Base-by-base conservation (phyloP, 2,329 filamentous ascomycete species). In the Malbranchea zuffiana region DNA sequence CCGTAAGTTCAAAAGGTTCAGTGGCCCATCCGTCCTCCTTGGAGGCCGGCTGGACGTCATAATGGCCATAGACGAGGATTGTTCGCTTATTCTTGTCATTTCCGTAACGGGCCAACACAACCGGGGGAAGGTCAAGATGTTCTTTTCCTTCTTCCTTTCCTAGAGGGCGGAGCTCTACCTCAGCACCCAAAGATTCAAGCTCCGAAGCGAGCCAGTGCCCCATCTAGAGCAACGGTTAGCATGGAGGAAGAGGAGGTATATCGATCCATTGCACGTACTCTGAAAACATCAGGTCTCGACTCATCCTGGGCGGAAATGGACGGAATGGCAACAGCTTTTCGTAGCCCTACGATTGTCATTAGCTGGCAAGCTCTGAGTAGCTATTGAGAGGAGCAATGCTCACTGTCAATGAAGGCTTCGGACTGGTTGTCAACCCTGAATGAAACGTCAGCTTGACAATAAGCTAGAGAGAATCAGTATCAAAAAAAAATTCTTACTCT, bases 11-110 rank as follows among this genome's bases (percentile, higher is more conserved):
- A 61, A 96, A 98, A 4, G 90, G 90, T 60, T 96, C 83, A 2
- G 88, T 95, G 37, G 80, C 78, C 90, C 90, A 98, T 47, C 90
- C 90, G 52, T 98, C 90, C 49, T 82, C 83, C 68, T 82, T 82
- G 56, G 87, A 74, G 21, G 90, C 90, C 17, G 90, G 90, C 66
- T 98, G 90, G 23, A 98, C 90, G 59, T 98, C 90, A 67, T 98
- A 98, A 69, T 98, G 90, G 32, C 90, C 90, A 57, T 98, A 98
- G 31, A 98, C 85, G 44, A 98, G 72, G 49, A 98, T 90, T 23
- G 87, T 96, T 43, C 83, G 77, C 75, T 96, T 98, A 61, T 75
- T 84, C 62, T 82, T 79, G 61, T 96, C 87, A 61, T 76, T 83
- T 49, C 90, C 87, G 61, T 96, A 96, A 49, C 90, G 80, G 33